Evolutionary conservation across 495 filamentous ascomycete genomes (phyloP).

Genomic region (Penicillium arizonense): DNA sequence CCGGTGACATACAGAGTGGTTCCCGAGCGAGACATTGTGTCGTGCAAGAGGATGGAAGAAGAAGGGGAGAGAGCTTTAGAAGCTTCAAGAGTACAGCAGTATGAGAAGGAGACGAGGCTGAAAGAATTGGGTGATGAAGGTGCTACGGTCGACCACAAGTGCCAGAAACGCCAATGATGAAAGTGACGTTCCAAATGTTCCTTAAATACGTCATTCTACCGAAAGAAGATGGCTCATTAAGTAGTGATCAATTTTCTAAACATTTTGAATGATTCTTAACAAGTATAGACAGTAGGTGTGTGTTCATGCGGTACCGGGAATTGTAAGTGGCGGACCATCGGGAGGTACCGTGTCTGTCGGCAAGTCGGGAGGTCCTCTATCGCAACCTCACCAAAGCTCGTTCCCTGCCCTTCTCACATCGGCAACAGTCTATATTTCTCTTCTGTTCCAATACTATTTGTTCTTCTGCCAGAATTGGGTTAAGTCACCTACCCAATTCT

Average conservation of each 20-base stretch:
- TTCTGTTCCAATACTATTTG: not conserved
- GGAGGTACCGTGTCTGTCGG: slow-evolving; percentile 29
- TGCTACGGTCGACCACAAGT: slow-evolving; percentile 6
- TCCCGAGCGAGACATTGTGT: slow-evolving; percentile 80
- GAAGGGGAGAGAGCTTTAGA: not conserved
- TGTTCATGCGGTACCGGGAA: not conserved
- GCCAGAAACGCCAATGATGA: slow-evolving; percentile 16
- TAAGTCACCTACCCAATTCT: too few relatives aligned
- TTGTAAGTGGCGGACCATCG: slow-evolving; percentile 12
- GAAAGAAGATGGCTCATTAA: too few relatives aligned
- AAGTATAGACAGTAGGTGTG: too few relatives aligned
- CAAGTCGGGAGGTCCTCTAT: slow-evolving; percentile 21
- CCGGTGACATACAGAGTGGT: slow-evolving; percentile 97
- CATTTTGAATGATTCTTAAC: too few relatives aligned
- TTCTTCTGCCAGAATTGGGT: too few relatives aligned
- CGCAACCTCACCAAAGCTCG: slow-evolving; percentile 2
- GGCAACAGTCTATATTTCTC: not conserved
- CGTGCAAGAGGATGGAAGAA: not conserved
- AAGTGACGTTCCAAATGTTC: not conserved
- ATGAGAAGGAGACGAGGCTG: not conserved
- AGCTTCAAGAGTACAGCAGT: slow-evolving; percentile 3
- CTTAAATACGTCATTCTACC: too few relatives aligned
- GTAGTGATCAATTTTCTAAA: too few relatives aligned
- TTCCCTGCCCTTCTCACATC: not conserved
- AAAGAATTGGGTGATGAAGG: slow-evolving; percentile 7